Base-by-base conservation (phyloP, 2,329 filamentous ascomycete genomes). In the Mycogone perniciosa region DNA sequence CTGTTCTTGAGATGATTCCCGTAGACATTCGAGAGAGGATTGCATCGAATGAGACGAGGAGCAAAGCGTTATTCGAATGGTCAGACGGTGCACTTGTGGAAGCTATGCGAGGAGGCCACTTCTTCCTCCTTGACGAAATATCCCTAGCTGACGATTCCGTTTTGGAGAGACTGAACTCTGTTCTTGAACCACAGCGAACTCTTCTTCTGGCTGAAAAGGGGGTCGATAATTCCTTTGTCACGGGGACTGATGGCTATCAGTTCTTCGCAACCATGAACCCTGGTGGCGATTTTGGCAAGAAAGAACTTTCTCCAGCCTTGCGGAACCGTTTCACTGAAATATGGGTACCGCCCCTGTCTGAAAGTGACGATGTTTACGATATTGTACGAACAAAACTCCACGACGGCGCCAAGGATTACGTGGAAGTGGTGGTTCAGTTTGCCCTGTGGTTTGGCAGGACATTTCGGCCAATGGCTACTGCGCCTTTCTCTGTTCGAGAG, bases 211-310 rank as follows among this genome's bases (percentile, higher is more conserved):
- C 95, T 0, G 93, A 99, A 66, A 99, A 97, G 68, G 95, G 93
- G 0, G 81, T 88, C 2, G 79, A 87, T 5, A 85, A 96, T 65
- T 90, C 90, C 0, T 84, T 88, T 56, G 79, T 99, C 29, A 79
- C 80, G 37, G 93, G 87, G 5, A 69, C 76, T 8, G 76, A 86
- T 38, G 88, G 86, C 0, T 99, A 97, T 68, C 91, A 99, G 62
- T 96, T 99, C 68, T 81, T 99, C 53, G 92, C 93, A 4, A 99
- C 93, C 0, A 99, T 99, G 93, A 99, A 99, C 59, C 93, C 93
- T 7, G 95, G 95, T 46, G 93, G 95, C 42, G 93, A 99, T 64
- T 99, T 97, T 66, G 93, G 93, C 57, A 99, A 99, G 72, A 89
- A 92, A 59, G 93, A 99, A 67, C 78, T 99, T 9, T 99, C 93